phyloP scores from a whole-genome alignment of 148 eudicot species.

The Polygonum aviculare region DNA sequence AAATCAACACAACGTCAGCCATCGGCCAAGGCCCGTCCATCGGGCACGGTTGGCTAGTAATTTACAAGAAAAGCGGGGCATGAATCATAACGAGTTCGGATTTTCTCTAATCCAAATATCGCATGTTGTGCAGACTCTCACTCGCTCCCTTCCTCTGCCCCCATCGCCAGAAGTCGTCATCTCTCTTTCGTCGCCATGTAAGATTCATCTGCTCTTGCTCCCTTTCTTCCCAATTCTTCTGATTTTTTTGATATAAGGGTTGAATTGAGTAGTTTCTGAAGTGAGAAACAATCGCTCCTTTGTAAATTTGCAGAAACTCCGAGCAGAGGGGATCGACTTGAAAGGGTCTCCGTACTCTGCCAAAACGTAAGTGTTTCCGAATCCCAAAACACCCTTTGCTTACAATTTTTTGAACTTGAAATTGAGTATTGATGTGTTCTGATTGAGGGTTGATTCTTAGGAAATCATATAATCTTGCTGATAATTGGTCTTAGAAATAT shows the following conservation, averaged over 20 bases:
- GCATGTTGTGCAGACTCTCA: slow-evolving; percentile 3
- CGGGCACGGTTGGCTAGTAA: no score
- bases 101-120: not conserved
- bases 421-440: not conserved
- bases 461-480: not conserved
- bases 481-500: not conserved
- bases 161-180: not conserved
- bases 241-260: not conserved
- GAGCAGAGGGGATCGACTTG: not conserved
- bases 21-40: no score
- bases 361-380: slow-evolving; percentile 5
- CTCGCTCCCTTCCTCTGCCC: slow-evolving; percentile 1
- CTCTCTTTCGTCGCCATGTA: slow-evolving; percentile 5
- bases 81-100: not conserved
- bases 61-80: not conserved
- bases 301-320: slow-evolving; percentile 1
- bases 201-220: not conserved
- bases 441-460: not conserved
- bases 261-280: not conserved
- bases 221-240: not conserved
- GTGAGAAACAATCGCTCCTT: not conserved
- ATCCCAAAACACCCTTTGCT: not conserved
- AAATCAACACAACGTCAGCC: no score
- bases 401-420: not conserved
- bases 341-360: not conserved